These are phyloP conservation scores for Diplodia scrobiculata DNA, from an alignment of 2,329 filamentous ascomycete genomes.

Conservation along the genomic window DNA sequence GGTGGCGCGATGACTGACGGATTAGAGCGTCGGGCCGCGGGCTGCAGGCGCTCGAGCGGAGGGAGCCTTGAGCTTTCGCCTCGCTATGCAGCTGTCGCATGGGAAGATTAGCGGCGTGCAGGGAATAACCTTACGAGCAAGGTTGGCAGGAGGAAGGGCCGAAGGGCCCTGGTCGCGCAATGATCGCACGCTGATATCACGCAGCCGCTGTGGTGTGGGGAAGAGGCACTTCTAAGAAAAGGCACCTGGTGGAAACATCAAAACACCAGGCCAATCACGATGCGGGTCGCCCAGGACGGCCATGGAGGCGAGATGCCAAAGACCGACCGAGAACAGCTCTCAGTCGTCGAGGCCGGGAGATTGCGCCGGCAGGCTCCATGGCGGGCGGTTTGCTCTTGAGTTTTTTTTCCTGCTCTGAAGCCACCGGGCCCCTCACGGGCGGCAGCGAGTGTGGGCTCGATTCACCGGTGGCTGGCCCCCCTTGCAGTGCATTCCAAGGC, in stretches of 20 bases:
- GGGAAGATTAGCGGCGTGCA: slow-evolving; percentile 16
- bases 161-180: slow-evolving; percentile 19
- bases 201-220: slow-evolving; percentile 26
- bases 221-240: slow-evolving; percentile 24
- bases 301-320: neutral
- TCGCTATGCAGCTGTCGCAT: slow-evolving; percentile 24
- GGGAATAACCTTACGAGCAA: slow-evolving; percentile 13
- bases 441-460: slow-evolving; percentile 8
- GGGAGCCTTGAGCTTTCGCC: slow-evolving; percentile 22
- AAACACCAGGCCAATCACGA: slow-evolving; percentile 20
- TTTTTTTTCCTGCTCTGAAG: neutral
- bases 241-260: slow-evolving; percentile 19
- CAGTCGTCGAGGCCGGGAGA: slow-evolving; percentile 21
- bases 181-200: slow-evolving; percentile 22
- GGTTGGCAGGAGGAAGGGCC: slow-evolving; percentile 25
- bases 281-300: neutral
- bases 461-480: slow-evolving; percentile 25
- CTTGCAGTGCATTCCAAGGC: slow-evolving; percentile 23
- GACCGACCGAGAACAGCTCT: neutral
- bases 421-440: slow-evolving; percentile 6
- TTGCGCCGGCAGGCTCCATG: slow-evolving; percentile 3
- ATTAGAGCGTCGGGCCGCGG: slow-evolving; percentile 18
- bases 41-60: slow-evolving; percentile 13
- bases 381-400: neutral
- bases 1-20: slow-evolving; percentile 19